phyloP scores from a whole-genome alignment of 768 basidiomycete species.

The Plicaturopsis crispa region DNA sequence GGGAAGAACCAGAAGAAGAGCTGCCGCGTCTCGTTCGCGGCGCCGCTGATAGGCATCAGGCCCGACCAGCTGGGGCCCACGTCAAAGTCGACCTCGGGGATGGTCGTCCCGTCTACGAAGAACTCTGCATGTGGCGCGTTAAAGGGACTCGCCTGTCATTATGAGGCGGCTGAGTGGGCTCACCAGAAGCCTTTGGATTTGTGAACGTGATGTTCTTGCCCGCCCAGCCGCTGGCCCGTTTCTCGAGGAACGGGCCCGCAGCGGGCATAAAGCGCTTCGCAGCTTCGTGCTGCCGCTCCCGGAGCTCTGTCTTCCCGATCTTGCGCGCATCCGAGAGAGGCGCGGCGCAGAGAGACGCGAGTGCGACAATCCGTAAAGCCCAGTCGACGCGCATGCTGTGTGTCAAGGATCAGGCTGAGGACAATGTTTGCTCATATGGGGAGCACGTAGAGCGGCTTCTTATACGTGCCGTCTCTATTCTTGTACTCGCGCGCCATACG shows the following conservation, averaged over 20 bases:
- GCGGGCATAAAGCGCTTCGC: neutral
- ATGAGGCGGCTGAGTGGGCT: too few species aligned
- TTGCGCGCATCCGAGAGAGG: neutral
- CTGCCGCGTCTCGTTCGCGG: conserved; percentile 59
- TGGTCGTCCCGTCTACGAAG: neutral
- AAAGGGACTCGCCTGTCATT: neutral
- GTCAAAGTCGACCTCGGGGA: neutral
- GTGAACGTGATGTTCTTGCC: neutral
- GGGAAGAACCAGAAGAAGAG: conserved; percentile 86
- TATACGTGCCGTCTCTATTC: too few species aligned
- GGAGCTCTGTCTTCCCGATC: neutral
- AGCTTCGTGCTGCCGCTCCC: neutral
- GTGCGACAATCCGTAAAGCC: too few species aligned
- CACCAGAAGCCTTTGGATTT: neutral
- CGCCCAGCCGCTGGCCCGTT: neutral
- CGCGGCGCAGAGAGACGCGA: neutral
- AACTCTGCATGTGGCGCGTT: neutral
- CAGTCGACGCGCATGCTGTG: too few species aligned
- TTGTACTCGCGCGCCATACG: too few species aligned
- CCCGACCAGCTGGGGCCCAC: conserved; percentile 22
- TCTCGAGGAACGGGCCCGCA: neutral
- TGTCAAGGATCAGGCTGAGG: too few species aligned
- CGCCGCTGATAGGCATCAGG: conserved; percentile 58
- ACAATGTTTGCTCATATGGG: too few species aligned
- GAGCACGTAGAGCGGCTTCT: too few species aligned